A percentile compares a stretch with the other conserved stretches of the same genome.
Evolutionary conservation across 805 yeast species (phyloP).

Genomic region (Sugiyamaella qingdaonensis): DNA sequence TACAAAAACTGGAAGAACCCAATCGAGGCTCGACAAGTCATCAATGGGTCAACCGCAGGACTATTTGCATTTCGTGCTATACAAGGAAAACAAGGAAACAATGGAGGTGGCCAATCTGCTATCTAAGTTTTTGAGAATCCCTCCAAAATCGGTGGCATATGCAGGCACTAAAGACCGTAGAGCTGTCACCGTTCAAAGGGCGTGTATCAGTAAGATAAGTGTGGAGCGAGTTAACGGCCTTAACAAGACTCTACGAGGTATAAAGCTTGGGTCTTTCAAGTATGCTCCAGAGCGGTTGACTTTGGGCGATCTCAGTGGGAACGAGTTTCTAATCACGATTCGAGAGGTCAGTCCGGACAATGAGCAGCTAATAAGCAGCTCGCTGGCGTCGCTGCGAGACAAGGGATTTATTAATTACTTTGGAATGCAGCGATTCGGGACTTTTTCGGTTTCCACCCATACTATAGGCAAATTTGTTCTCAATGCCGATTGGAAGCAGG

Average conservation of each 20-base stretch:
- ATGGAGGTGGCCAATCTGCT: slow-evolving; percentile 86
- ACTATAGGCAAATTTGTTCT: slow-evolving; percentile 70
- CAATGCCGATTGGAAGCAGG: slow-evolving; percentile 71
- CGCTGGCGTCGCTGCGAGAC: slow-evolving; percentile 54
- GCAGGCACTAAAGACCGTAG: slow-evolving; percentile 98
- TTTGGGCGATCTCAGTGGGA: slow-evolving; percentile 84
- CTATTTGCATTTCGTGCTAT: slow-evolving; percentile 70
- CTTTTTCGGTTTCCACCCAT: slow-evolving; percentile 90
- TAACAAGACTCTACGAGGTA: slow-evolving; percentile 72
- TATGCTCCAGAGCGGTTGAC: slow-evolving; percentile 60
- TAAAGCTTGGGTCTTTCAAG: slow-evolving; percentile 71
- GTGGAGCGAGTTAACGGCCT: slow-evolving; percentile 61
- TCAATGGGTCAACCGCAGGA: slow-evolving; percentile 62
- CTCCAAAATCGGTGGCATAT: slow-evolving; percentile 65
- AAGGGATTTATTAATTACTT: slow-evolving; percentile 88
- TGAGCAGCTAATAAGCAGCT: slow-evolving; percentile 44
- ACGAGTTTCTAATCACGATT: slow-evolving; percentile 80
- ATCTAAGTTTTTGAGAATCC: slow-evolving; percentile 67
- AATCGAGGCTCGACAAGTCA: slow-evolving; percentile 28
- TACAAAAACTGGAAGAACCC: slow-evolving; percentile 38
- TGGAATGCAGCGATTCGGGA: slow-evolving; percentile 99
- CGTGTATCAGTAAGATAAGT: slow-evolving; percentile 63
- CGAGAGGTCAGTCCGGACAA: slow-evolving; percentile 56
- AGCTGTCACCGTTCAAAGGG: slow-evolving; percentile 87
- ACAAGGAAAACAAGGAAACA: slow-evolving; percentile 94